phyloP scores from a whole-genome alignment of 2,329 filamentous ascomycete species.

The Phialocephala subalpina region DNA sequence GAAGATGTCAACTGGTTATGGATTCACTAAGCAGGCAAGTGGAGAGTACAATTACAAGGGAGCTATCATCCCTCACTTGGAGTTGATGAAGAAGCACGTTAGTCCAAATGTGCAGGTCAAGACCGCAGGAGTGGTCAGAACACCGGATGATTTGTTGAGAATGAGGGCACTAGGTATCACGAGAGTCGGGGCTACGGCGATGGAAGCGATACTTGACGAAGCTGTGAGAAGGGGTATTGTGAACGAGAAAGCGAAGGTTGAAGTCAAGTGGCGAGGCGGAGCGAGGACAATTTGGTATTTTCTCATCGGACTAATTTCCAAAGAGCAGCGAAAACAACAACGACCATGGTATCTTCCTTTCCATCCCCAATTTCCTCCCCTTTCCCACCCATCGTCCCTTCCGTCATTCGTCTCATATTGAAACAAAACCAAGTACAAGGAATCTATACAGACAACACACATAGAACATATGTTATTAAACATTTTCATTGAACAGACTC shows the following conservation, averaged over 20 bases:
- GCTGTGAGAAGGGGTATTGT: slow-evolving; percentile 58
- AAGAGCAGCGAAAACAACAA: not conserved
- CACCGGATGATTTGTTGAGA: slow-evolving; percentile 62
- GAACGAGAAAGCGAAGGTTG: slow-evolving; percentile 29
- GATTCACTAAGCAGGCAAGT: slow-evolving; percentile 62
- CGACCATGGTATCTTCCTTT: not conserved
- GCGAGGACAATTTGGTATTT: not conserved
- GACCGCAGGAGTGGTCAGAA: slow-evolving; percentile 64
- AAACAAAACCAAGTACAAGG: slow-evolving; percentile 3
- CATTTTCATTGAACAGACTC: not conserved
- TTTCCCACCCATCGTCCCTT: too few relatives aligned
- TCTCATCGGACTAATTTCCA: not conserved
- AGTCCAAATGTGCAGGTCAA: slow-evolving; percentile 60
- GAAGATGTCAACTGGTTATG: slow-evolving; percentile 68
- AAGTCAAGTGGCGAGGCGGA: slow-evolving; percentile 5
- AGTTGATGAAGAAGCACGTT: slow-evolving; percentile 59
- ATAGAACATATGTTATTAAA: not conserved
- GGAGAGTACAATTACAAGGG: slow-evolving; percentile 62
- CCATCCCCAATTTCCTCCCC: not conserved
- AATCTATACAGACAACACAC: not conserved
- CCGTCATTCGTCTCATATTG: not conserved
- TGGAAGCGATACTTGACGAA: slow-evolving; percentile 61
- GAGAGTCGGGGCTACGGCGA: slow-evolving; percentile 64
- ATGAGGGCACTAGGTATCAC: slow-evolving; percentile 62
- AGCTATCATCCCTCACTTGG: slow-evolving; percentile 58